phyloP scores from a whole-genome alignment of 2,329 filamentous ascomycete species.

The Davidsoniella virescens region DNA sequence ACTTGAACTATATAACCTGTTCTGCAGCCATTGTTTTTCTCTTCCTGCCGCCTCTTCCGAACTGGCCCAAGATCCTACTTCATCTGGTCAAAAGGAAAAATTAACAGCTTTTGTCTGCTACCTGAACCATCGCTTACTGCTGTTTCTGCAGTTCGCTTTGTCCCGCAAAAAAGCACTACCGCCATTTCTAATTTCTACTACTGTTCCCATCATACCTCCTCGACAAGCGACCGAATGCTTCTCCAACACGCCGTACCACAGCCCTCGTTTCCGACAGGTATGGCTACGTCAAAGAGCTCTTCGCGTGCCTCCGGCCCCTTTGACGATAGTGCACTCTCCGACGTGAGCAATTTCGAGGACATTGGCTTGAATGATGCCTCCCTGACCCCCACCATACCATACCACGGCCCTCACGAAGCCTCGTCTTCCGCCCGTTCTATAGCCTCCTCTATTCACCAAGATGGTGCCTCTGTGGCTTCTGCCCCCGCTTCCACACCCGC shows the following conservation, averaged over 20 bases:
- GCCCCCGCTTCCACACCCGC: background rate
- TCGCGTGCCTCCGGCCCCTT: constrained; percentile 69
- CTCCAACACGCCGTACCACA: no score
- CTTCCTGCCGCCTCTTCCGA: no score
- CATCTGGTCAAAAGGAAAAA: no score
- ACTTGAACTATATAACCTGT: no score
- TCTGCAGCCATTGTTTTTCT: no score
- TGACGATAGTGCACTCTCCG: constrained; percentile 55
- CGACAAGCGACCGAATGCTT: no score
- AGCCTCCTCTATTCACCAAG: constrained; percentile 19
- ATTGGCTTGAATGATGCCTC: constrained; percentile 63
- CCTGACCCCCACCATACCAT: constrained; percentile 16
- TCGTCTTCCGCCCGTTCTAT: constrained; percentile 19
- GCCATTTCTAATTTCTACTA: no score
- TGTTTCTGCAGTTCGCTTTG: no score
- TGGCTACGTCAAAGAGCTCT: constrained; percentile 71
- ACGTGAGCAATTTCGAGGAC: constrained; percentile 79
- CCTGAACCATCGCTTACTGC: background rate
- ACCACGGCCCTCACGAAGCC: constrained; percentile 10
- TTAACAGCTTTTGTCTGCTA: background rate
- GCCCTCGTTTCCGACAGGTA: constrained; percentile 27
- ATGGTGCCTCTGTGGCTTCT: constrained; percentile 18
- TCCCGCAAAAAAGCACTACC: no score
- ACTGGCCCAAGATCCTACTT: no score
- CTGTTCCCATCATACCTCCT: no score